Evolutionary conservation across 208 protist species (phyloP).

Genomic region (Blastocrithidia nonstop): DNA sequence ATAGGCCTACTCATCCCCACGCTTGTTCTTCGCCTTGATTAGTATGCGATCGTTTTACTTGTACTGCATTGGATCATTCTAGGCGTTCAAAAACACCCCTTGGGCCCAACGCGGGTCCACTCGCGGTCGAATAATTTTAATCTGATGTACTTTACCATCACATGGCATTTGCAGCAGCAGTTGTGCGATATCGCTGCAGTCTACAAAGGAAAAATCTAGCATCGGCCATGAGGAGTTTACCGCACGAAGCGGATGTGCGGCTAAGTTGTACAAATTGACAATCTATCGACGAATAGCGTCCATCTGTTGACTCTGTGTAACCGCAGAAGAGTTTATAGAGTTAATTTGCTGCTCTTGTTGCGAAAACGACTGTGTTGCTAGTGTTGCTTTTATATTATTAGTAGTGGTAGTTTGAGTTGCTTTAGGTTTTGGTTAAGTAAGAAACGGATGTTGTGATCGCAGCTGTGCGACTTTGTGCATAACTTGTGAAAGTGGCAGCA

Average conservation of each 20-base stretch:
- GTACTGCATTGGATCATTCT: slow-evolving; percentile 34
- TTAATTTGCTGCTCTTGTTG: slow-evolving; percentile 16
- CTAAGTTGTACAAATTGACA: too few relatives aligned
- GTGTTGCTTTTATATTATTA: slow-evolving; percentile 4
- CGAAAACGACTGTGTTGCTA: slow-evolving; percentile 8
- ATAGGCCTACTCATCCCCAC: slow-evolving; percentile 79
- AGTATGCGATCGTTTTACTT: slow-evolving; percentile 21
- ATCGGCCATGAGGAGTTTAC: slow-evolving; percentile 14
- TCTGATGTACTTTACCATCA: slow-evolving; percentile 23
- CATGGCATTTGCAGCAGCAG: slow-evolving; percentile 26
- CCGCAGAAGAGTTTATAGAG: too few relatives aligned
- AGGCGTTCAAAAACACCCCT: slow-evolving; percentile 52
- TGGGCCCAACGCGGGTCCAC: slow-evolving; percentile 37
- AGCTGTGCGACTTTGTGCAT: slow-evolving; percentile 10
- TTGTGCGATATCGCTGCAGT: slow-evolving; percentile 13
- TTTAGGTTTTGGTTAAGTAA: not conserved
- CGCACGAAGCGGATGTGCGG: slow-evolving; percentile 15
- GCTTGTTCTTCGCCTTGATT: slow-evolving; percentile 77
- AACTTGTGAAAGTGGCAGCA: slow-evolving; percentile 54
- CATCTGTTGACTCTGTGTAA: too few relatives aligned
- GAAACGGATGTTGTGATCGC: not conserved
- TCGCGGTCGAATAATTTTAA: slow-evolving; percentile 9
- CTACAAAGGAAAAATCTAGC: slow-evolving; percentile 42
- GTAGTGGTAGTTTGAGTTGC: not conserved
- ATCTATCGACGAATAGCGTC: slow-evolving; percentile 22